phyloP scores from a whole-genome alignment of 192 early-diverging fungal genomes.

The Coemansia javaensis region DNA sequence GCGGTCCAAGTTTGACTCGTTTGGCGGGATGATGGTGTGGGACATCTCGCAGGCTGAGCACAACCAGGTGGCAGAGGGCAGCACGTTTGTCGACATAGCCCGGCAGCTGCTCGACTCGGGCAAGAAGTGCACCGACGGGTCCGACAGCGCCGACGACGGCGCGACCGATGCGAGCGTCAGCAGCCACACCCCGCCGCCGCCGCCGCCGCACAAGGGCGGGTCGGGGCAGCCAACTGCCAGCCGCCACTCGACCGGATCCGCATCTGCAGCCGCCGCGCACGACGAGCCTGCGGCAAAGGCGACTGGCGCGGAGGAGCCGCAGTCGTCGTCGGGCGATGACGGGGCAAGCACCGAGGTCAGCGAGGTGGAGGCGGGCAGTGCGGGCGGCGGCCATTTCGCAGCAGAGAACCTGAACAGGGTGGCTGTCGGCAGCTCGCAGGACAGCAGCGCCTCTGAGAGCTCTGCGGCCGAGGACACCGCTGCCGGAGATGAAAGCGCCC shows the following conservation, averaged over 20 bases:
- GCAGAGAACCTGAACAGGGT: not conserved
- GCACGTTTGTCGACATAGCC: slow-evolving; percentile 18
- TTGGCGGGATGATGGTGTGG: slow-evolving; percentile 74
- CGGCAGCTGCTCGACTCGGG: slow-evolving; percentile 28
- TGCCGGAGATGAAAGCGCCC: not conserved
- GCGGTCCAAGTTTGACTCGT: slow-evolving; percentile 50
- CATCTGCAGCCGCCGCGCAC: too few relatives aligned
- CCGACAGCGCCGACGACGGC: not conserved
- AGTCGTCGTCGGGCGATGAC: not conserved
- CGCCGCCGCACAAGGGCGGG: too few relatives aligned
- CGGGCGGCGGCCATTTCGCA: not conserved
- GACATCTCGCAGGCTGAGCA: slow-evolving; percentile 62
- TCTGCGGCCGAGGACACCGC: not conserved
- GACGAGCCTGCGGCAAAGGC: not conserved
- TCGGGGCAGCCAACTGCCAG: too few relatives aligned
- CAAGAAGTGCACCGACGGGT: slow-evolving; percentile 31
- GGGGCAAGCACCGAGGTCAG: slow-evolving; percentile 3
- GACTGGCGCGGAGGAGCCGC: not conserved
- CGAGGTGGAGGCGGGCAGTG: slow-evolving; percentile 6
- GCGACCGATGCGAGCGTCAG: not conserved
- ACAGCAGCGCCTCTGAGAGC: not conserved
- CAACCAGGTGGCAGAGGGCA: slow-evolving; percentile 25
- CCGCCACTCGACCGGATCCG: too few relatives aligned
- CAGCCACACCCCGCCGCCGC: too few relatives aligned
- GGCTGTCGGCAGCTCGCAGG: not conserved